Conservation (phyloP, 2,329 filamentous ascomycete genomes). For the Onygenales sp. region DNA sequence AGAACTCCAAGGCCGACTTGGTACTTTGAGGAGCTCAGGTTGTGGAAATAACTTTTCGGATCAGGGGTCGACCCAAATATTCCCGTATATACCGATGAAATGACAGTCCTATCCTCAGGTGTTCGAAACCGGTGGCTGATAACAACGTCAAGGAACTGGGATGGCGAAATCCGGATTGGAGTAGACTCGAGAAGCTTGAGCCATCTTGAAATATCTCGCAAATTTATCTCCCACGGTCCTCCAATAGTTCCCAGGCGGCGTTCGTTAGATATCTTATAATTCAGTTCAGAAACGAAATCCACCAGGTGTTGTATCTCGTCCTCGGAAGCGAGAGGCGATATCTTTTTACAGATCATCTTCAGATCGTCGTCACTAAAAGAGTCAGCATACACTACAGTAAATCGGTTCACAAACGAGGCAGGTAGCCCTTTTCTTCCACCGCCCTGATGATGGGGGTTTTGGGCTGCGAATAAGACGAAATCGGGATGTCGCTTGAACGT, state of each 20-base stretch:
- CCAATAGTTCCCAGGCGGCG: conserved; percentile 47
- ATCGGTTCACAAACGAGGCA: conserved; percentile 93
- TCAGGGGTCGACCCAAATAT: conserved; percentile 48
- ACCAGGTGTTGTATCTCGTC: conserved; percentile 60
- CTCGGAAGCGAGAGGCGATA: conserved; percentile 56
- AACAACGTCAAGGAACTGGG: conserved; percentile 71
- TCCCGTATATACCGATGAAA: conserved; percentile 57
- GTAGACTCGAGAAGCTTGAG: conserved; percentile 58
- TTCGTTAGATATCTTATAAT: conserved; percentile 55
- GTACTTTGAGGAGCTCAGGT: conserved; percentile 53
- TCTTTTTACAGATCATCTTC: conserved; percentile 66
- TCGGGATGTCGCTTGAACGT: conserved; percentile 81
- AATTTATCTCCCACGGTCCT: conserved; percentile 91
- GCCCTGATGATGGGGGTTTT: conserved; percentile 96
- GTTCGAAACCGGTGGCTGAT: conserved; percentile 83
- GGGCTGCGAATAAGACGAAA: conserved; percentile 92
- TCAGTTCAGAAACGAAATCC: conserved; percentile 68
- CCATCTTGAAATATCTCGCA: conserved; percentile 86
- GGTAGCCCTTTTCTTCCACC: conserved; percentile 91
- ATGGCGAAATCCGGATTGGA: conserved; percentile 52
- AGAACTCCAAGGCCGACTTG: conserved; percentile 75
- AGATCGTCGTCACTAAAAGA: conserved; percentile 75
- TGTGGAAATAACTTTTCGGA: conserved; percentile 58
- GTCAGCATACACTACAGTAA: conserved; percentile 95
- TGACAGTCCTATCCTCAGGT: conserved; percentile 53